These are phyloP conservation scores for Ophiocordyceps robertsii DNA, from an alignment of 2,329 filamentous ascomycete genomes.

Conservation along the genomic window DNA sequence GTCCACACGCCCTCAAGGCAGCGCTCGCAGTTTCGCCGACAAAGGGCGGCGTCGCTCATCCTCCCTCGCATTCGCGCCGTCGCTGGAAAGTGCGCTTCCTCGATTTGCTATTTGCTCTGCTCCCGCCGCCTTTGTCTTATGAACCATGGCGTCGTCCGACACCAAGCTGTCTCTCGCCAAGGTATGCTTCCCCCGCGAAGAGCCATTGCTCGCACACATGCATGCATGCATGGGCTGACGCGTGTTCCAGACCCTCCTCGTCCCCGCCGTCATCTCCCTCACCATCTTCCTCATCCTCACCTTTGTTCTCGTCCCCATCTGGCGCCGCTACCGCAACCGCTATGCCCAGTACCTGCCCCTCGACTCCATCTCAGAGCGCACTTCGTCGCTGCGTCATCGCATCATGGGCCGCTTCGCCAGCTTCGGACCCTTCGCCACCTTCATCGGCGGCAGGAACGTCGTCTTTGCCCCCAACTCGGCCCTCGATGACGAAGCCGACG, in stretches of 20 bases:
- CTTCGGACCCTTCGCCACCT: slow-evolving; percentile 27
- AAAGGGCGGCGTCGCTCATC: too few species aligned
- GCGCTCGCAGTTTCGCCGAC: too few species aligned
- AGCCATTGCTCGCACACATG: background rate
- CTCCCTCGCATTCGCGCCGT: too few species aligned
- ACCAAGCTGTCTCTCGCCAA: background rate
- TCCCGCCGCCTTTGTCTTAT: background rate
- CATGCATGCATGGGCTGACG: too few species aligned
- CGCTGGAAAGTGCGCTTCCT: too few species aligned
- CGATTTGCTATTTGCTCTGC: background rate
- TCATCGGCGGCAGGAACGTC: slow-evolving; percentile 31
- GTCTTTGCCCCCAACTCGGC: slow-evolving; percentile 17
- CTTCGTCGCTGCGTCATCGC: slow-evolving; percentile 38
- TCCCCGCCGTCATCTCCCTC: slow-evolving; percentile 59
- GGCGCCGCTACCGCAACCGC: slow-evolving; percentile 55
- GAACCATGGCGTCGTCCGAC: background rate
- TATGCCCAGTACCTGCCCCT: slow-evolving; percentile 65
- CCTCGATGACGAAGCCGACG: slow-evolving; percentile 29
- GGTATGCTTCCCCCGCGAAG: background rate
- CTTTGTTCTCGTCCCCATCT: slow-evolving; percentile 52
- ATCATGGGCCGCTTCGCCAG: slow-evolving; percentile 19
- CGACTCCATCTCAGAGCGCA: slow-evolving; percentile 46
- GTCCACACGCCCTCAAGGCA: too few species aligned
- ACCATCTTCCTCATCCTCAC: slow-evolving; percentile 52
- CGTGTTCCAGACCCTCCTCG: slow-evolving; percentile 48